Conservation (phyloP, 192 early-diverging fungal genomes). For the Coemansia sp. region DNA sequence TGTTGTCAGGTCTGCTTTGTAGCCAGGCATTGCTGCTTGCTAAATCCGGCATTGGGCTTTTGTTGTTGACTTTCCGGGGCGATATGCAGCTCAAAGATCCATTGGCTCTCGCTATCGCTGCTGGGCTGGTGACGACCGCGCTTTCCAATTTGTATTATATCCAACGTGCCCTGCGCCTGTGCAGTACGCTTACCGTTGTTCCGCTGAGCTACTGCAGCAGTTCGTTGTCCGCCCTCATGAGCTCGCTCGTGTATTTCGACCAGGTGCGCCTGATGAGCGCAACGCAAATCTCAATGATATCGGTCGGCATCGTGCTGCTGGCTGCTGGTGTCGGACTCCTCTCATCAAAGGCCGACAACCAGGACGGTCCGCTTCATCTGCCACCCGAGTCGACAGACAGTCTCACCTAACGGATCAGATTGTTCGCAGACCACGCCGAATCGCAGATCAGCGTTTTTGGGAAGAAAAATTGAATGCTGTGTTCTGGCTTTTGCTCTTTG, state of each 20-base stretch:
- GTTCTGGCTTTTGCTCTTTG: too few species aligned
- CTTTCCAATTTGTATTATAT: slow-evolving; percentile 68
- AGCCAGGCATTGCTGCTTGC: slow-evolving; percentile 73
- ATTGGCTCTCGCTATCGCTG: slow-evolving; percentile 65
- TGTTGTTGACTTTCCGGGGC: slow-evolving; percentile 59
- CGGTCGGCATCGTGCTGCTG: slow-evolving; percentile 63
- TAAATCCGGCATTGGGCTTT: slow-evolving; percentile 71
- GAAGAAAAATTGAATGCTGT: too few species aligned
- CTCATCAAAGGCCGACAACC: slow-evolving; percentile 51
- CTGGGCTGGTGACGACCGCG: slow-evolving; percentile 52
- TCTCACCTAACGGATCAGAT: too few species aligned
- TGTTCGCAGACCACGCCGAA: too few species aligned
- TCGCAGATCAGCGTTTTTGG: too few species aligned
- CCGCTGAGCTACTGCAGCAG: slow-evolving; percentile 74
- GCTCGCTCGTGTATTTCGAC: slow-evolving; percentile 77
- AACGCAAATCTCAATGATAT: slow-evolving; percentile 63
- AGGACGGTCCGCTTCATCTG: slow-evolving; percentile 33
- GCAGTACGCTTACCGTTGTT: slow-evolving; percentile 71
- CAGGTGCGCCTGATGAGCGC: slow-evolving; percentile 61
- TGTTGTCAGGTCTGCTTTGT: slow-evolving; percentile 66
- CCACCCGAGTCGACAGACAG: slow-evolving; percentile 11
- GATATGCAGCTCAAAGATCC: slow-evolving; percentile 68
- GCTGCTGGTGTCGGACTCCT: slow-evolving; percentile 64
- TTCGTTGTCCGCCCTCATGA: slow-evolving; percentile 69
- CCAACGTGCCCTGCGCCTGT: slow-evolving; percentile 67